These are phyloP conservation scores for Senna tora DNA, from an alignment of 306 rosid species.

Conservation along the genomic window DNA sequence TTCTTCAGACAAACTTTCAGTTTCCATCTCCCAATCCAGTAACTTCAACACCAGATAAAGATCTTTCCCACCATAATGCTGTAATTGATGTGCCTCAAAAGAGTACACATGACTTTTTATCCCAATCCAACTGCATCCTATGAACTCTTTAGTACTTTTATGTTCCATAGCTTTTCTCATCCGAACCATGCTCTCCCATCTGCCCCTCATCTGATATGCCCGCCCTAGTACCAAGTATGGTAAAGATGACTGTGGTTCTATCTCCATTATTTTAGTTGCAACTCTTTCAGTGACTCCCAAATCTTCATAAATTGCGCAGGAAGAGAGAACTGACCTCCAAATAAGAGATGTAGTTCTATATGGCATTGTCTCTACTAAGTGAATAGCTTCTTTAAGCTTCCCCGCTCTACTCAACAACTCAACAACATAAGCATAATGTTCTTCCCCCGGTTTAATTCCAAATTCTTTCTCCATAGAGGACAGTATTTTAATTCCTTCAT, in stretches of 20 bases:
- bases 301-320: constrained; percentile 55
- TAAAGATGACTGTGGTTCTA: constrained; percentile 54
- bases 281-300: constrained; percentile 62
- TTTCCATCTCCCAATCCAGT: constrained; percentile 64
- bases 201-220: constrained; percentile 63
- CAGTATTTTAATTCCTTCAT: constrained; percentile 66
- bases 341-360: constrained; percentile 45
- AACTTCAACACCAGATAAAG: constrained; percentile 58
- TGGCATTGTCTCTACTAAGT: constrained; percentile 53
- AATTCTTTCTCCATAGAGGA: constrained; percentile 64
- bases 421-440: constrained; percentile 61
- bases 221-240: constrained; percentile 67
- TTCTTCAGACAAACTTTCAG: constrained; percentile 41
- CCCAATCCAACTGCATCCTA: constrained; percentile 72
- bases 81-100: constrained; percentile 62
- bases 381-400: constrained; percentile 65
- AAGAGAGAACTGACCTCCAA: constrained; percentile 65
- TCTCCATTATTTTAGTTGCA: constrained; percentile 60
- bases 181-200: constrained; percentile 79
- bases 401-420: constrained; percentile 74
- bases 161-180: constrained; percentile 56
- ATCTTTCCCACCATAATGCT: constrained; percentile 60
- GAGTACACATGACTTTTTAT: constrained; percentile 54
- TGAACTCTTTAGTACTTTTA: constrained; percentile 43
- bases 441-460: constrained; percentile 57